Conservation (phyloP, 331 rosid genomes). For the Quercus phellos region DNA sequence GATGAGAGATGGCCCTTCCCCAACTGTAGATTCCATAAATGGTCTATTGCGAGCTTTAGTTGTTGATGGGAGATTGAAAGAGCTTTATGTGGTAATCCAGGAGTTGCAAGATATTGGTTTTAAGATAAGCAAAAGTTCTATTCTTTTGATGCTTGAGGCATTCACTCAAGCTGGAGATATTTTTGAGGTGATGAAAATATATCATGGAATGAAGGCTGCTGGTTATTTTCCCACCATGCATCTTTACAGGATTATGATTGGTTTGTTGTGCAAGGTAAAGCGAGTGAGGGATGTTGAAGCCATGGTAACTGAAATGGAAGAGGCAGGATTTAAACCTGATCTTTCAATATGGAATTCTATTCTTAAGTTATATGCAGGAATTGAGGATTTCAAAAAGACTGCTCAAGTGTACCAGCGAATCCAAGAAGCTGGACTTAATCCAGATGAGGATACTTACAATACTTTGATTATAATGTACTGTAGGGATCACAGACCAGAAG, state of each 20-base stretch:
- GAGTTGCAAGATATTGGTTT: conserved; percentile 96
- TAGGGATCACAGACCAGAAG: conserved; percentile 82
- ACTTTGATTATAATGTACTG: conserved; percentile 80
- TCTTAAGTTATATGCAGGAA: conserved; percentile 58
- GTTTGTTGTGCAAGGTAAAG: conserved; percentile 62
- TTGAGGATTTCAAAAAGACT: conserved; percentile 66
- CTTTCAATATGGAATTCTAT: conserved; percentile 65
- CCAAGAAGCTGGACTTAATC: conserved; percentile 59
- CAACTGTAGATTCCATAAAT: conserved; percentile 73
- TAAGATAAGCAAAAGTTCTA: conserved; percentile 82
- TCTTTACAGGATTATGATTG: conserved; percentile 74
- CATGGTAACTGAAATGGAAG: conserved; percentile 82
- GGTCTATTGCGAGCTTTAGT: conserved; percentile 78
- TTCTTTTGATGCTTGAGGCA: conserved; percentile 85
- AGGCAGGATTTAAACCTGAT: conserved; percentile 82
- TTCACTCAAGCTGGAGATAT: conserved; percentile 72
- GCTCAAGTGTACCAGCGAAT: conserved; percentile 56
- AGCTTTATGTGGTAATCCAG: conserved; percentile 76
- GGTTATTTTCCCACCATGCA: conserved; percentile 90
- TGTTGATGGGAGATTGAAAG: conserved; percentile 68
- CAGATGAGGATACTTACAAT: conserved; percentile 79
- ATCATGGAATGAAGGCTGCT: conserved; percentile 92
- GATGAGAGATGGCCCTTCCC: conserved; percentile 93
- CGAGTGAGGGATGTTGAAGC: conserved; percentile 71
- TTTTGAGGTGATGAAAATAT: conserved; percentile 88